Base-by-base conservation (phyloP, 2,329 filamentous ascomycete species). In the Trematosphaeria pertusa region DNA sequence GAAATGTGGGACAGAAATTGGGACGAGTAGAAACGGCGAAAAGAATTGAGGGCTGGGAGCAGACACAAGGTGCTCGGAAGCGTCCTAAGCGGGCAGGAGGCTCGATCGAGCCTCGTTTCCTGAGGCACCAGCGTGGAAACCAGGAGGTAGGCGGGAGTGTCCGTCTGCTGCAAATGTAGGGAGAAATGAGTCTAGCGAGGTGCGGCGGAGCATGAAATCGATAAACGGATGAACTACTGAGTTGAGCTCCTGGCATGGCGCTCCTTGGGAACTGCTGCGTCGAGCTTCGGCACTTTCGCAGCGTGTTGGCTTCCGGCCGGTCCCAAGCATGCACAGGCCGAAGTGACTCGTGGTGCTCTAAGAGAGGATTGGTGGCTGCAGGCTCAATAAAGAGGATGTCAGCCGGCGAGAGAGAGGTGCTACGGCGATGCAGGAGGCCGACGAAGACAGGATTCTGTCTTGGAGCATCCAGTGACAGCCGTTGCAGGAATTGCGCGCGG, bases 281-380 rank as follows among this genome's bases (percentile, higher is more conserved):
- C n/a, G n/a, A n/a, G n/a, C n/a, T n/a, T 34, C n/a, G 30, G 33
- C 20, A 21, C 11, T 33, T n/a, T 38, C 43, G 40, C 30, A 54
- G 40, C 28, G 41, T 10, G 52, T 43, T 52, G 36, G 42, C 41
- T 36, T 41, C 34, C 46, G 48, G 50, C 45, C 48, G 31, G n/a
- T n/a, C n/a, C n/a, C n/a, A n/a, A n/a, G n/a, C n/a, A n/a, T n/a
- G n/a, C n/a, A n/a, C n/a, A n/a, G n/a, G n/a, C n/a, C n/a, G n/a
- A 52, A 48, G 36, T 46, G 36, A 21, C 42, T 36, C 42, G 37
- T 35, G 38, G 43, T 46, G 38, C 37, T 32, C 41, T 39, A 49
- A 41, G 36, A 28, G 28, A 38, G 49, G 52, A 35, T 44, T 39
- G 20, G 50, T 58, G 58, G 57, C 54, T 58, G 58, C 61, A 49